Conservation (phyloP, 139 green algal species). For the Chara braunii region DNA sequence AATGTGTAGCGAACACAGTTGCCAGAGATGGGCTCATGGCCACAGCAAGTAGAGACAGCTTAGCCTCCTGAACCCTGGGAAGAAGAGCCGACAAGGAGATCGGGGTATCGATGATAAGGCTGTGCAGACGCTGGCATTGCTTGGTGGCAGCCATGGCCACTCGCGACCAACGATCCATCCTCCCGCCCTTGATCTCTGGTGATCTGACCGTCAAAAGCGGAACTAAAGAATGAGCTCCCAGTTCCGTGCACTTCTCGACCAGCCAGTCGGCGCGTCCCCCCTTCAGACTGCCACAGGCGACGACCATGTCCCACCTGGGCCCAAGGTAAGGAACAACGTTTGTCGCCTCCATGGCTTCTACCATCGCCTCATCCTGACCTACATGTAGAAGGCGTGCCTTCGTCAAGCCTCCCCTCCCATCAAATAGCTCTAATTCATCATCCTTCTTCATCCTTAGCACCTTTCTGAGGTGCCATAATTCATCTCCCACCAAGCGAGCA, state of each 20-base stretch:
- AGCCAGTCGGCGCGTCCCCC: conserved; percentile 83
- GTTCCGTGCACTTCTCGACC: conserved; percentile 78
- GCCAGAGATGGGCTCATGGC: too few relatives aligned
- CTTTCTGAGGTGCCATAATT: conserved; percentile 24
- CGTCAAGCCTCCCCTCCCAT: conserved; percentile 5
- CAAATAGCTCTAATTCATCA: conserved; percentile 33
- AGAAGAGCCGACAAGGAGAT: too few relatives aligned
- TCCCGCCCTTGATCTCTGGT: conserved; percentile 2
- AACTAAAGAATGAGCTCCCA: conserved; percentile 63
- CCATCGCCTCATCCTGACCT: not conserved
- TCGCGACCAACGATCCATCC: conserved; percentile 43
- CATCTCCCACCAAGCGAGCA: conserved; percentile 18
- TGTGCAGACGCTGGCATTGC: conserved; percentile 75
- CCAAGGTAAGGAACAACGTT: not conserved
- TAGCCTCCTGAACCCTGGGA: too few relatives aligned
- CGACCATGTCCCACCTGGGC: conserved; percentile 49
- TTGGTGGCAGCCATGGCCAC: conserved; percentile 74
- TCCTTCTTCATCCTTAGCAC: conserved; percentile 10
- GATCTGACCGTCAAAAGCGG: conserved; percentile 68
- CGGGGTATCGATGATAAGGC: too few relatives aligned
- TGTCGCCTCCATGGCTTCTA: not conserved
- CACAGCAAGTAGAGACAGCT: too few relatives aligned
- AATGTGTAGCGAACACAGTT: too few relatives aligned
- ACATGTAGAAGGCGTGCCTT: not conserved
- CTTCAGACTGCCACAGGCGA: conserved; percentile 68